Base-by-base conservation (phyloP, 2,329 filamentous ascomycete genomes). In the Elsinoe australis region DNA sequence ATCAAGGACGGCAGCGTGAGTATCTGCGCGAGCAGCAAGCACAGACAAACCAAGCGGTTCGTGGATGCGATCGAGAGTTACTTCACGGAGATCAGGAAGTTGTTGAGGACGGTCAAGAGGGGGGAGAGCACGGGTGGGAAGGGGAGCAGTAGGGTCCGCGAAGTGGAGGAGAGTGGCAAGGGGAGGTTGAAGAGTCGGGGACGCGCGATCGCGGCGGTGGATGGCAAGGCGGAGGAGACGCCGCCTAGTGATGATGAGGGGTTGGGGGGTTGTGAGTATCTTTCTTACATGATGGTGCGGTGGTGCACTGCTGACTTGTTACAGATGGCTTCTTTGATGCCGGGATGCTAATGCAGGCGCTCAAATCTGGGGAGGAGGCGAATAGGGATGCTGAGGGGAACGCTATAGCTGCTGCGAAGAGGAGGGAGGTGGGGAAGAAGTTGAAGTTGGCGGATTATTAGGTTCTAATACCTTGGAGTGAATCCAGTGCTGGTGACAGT, bases 261-360 rank as follows among this genome's bases (percentile, higher is more conserved):
- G 55, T 75, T 95, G 61, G 89, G 89, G 56, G 89, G 90, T 66
- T 95, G 89, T 95, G 79, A 82, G 86, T 82, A 54, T 59, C 58
- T 49, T n/a, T 17, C 31, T 49, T 51, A 52, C 24, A 39, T 46
- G 7, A 29, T 12, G 7, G 26, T 22, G 21, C 14, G 24, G 17
- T 9, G 14, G 32, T 17, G 31, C 29, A 28, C 28, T 19, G 41
- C 52, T 55, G 46, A 54, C 47, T 8, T 26, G 3, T 15, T 48
- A n/a, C 61, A 95, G 89, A 95, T 72, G 90, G 90, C 24, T 95
- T 96, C 73, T 96, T 96, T 68, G 90, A 96, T 63, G 88, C 90
- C 0, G 90, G 90, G 10, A 94, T 95, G 87, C 77, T 95, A 4
- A 73, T 92, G 18, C 86, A 94, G 64, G 87, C 88, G 1, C 78